Base-by-base conservation (phyloP, 2,329 filamentous ascomycete species). In the Penicillium sp. region DNA sequence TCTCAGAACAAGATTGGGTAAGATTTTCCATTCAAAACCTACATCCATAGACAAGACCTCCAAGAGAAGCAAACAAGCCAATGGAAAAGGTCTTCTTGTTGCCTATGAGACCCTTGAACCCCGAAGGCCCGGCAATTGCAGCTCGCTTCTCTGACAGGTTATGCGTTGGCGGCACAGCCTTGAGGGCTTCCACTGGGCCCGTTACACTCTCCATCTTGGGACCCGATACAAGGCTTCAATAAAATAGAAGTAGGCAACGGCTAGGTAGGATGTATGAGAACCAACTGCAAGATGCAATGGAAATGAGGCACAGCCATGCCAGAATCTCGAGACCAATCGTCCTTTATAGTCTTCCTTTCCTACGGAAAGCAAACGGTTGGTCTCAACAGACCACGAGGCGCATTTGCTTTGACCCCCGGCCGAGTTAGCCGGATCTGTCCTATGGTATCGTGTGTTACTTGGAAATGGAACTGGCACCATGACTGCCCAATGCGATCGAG, bases 41-140 rank as follows among this genome's bases (percentile, higher is more conserved):
- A 57, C 55, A 57, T 19, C 55, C 55, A 48, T 57, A 57, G 6
- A 57, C 51, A n/a, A 57, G 26, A 29, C 55, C 55, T 22, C 55
- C 55, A 1, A 57, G 29, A 37, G 55, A 57, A 19, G 55, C 55
- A 33, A 57, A 57, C 11, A 57, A 24, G 7, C 46, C 55, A 37
- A 57, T 57, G 9, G 47, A 37, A n/a, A 57, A 57, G 8, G 46
- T 57, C 26, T 52, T 48, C 19, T 33, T 31, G 21, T 57, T 57
- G 26, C 37, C 35, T 26, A 57, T 24, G 8, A 57, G 55, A 11
- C 55, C 51, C 43, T 54, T 57, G 14, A 57, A 35, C 26, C 55
- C 55, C 22, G 55, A 39, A 16, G 52, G 45, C n/a, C 55, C 55
- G 19, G 55, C 51, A 21, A 54, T 48, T 26, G 49, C 46, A 21